Base-by-base conservation (phyloP, 164 flowering plant species). In the Akebia trifoliata region DNA sequence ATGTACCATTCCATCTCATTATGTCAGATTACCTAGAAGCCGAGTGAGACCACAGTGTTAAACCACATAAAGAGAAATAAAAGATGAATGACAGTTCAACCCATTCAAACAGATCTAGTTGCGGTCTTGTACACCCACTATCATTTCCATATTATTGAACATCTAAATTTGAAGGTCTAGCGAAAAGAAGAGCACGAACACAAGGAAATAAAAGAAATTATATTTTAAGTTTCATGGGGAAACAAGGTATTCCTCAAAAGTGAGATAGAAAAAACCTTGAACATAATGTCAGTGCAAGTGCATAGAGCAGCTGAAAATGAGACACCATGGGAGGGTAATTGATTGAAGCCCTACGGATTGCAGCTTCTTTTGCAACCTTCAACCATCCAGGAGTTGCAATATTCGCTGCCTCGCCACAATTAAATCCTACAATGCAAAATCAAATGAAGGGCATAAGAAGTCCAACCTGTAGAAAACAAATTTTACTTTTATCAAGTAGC, bases 321-420 rank as follows among this genome's bases (percentile, higher is more conserved):
- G 97, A 94, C 49, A 94, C 89, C 99, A 94, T 86, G 10, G 99
- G 99, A 69, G 96, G 86, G 66, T 83, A 83, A 72, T 85, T 94
- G 26, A 88, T 80, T 40, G 96, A 82, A 55, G 99, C 99, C 75
- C 97, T 79, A 59, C 99, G 95, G 36, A 87, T 78, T 29, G 99
- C 99, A 70, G 99, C 95, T 55, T 88, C 96, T 75, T 82, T 81
- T 29, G 99, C 99, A 68, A 88, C 72, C 28, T 56, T 80, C 74
- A 94, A 72, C 99, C 99, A 94, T 76, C 78, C 96, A 46, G 99
- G 99, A 54, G 99, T 94, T 9, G 99, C 99, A 78, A 94, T 87
- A 62, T 94, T 94, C 61, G 99, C 77, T 46, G 99, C 99, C 80
- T 94, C 99, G 20, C 93, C 99, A 74, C 85, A 83, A 54, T 93